Percentiles rank a stretch among this genome's conserved stretches.
These are phyloP conservation scores for Halophytophthora batemanensis DNA, from an alignment of 352 stramenopile species.

Conservation along the genomic window DNA sequence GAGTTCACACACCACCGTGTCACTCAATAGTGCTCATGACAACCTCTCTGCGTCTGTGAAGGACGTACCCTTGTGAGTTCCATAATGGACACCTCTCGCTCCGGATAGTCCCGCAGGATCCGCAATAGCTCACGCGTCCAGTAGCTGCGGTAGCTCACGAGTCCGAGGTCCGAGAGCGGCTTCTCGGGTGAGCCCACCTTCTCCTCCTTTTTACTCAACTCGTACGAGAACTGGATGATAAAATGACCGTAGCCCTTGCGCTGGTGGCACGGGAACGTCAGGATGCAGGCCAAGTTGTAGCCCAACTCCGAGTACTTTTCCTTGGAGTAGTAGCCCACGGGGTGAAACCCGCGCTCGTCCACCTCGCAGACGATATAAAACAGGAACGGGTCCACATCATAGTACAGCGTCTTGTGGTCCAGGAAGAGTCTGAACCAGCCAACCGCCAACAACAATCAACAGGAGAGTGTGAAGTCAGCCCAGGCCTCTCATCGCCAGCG, in stretches of 20 bases:
- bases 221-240: conserved; percentile 99
- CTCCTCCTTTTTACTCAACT: conserved; percentile 97
- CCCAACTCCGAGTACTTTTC: conserved; percentile 98
- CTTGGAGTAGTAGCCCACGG: conserved; percentile 99
- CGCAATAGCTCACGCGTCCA: conserved; percentile 97
- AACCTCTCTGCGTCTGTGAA: too few relatives aligned
- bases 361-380: conserved; percentile 99
- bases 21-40: too few relatives aligned
- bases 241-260: conserved; percentile 99
- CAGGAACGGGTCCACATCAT: conserved; percentile 99
- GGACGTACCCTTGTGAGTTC: conserved; percentile 91
- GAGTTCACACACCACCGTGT: background rate
- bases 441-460: background rate
- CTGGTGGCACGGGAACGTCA: conserved; percentile 99
- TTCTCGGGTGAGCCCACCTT: conserved; percentile 98
- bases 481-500: background rate
- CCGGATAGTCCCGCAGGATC: conserved; percentile 81
- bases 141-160: conserved; percentile 98
- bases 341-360: conserved; percentile 88
- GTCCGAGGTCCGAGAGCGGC: conserved; percentile 97
- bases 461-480: background rate
- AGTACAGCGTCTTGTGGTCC: conserved; percentile 99
- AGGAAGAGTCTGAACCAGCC: conserved; percentile 89
- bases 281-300: conserved; percentile 99
- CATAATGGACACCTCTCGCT: conserved; percentile 91